A percentile compares a stretch with the other conserved stretches of the same genome.
Evolutionary conservation across 805 yeast species (phyloP).

Genomic region (Maudiozyma pseudohumilis): DNA sequence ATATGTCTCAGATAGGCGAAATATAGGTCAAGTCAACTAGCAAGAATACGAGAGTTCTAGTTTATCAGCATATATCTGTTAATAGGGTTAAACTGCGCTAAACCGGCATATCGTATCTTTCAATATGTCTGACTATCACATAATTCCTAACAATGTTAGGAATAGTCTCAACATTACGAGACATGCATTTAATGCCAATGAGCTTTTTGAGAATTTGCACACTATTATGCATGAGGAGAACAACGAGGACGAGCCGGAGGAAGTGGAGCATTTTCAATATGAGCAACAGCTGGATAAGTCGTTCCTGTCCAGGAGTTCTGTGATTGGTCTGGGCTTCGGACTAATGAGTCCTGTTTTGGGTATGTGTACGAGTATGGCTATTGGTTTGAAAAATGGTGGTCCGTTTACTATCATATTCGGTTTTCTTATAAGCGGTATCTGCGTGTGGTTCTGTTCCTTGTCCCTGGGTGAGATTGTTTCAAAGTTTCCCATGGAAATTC

Average conservation of each 20-base stretch:
- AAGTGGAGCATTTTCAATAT: conserved; percentile 63
- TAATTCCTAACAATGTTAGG: conserved; percentile 16
- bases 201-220: conserved; percentile 23
- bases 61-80: no score
- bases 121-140: conserved; percentile 20
- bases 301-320: conserved; percentile 51
- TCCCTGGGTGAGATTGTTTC: conserved; percentile 71
- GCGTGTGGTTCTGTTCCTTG: conserved; percentile 54
- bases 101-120: no score
- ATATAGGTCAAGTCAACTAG: no score
- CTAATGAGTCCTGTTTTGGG: conserved; percentile 79
- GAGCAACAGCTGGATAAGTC: conserved; percentile 62
- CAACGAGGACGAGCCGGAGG: conserved; percentile 39
- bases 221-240: conserved; percentile 31
- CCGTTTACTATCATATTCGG: conserved; percentile 70
- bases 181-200: conserved; percentile 13
- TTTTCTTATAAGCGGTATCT: conserved; percentile 55
- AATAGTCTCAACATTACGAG: conserved; percentile 11
- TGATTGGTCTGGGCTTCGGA: conserved; percentile 71
- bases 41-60: no score
- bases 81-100: no score
- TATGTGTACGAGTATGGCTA: conserved; percentile 60
- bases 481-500: conserved; percentile 68
- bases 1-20: no score
- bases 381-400: conserved; percentile 67